Conservation (phyloP, 192 early-diverging fungal species). For the Podila horticola region DNA sequence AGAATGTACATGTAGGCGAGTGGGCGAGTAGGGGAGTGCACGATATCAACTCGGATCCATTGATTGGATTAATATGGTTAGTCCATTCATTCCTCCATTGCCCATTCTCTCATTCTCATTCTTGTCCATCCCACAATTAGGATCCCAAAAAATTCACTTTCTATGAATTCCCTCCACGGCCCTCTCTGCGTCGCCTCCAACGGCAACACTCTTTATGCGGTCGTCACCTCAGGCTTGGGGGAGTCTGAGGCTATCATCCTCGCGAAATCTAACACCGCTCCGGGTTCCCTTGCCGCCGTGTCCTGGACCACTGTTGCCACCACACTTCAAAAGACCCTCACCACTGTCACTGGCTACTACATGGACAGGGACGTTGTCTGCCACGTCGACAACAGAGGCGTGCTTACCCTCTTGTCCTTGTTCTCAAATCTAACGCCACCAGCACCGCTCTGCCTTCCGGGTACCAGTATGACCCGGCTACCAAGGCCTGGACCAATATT, state of each 20-base stretch:
- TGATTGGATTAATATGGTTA: too few relatives aligned
- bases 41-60: too few relatives aligned
- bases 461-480: slow-evolving; percentile 16
- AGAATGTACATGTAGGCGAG: too few relatives aligned
- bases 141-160: too few relatives aligned
- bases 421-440: background rate
- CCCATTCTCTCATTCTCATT: too few relatives aligned
- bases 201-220: slow-evolving; percentile 11
- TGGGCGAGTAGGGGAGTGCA: too few relatives aligned
- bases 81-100: too few relatives aligned
- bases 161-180: too few relatives aligned
- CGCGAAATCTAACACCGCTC: slow-evolving; percentile 19
- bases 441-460: background rate
- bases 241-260: slow-evolving; percentile 3
- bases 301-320: slow-evolving; percentile 18
- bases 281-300: slow-evolving; percentile 6
- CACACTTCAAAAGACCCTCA: background rate
- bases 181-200: slow-evolving; percentile 21
- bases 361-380: slow-evolving; percentile 2
- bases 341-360: slow-evolving; percentile 5
- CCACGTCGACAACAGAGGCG: slow-evolving; percentile 8
- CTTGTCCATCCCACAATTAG: too few relatives aligned
- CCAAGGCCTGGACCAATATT: slow-evolving; percentile 25
- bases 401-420: slow-evolving; percentile 20
- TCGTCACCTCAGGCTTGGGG: background rate